Evolutionary conservation across 805 yeast genomes (phyloP).

Genomic region (Myxozyma sirexii): DNA sequence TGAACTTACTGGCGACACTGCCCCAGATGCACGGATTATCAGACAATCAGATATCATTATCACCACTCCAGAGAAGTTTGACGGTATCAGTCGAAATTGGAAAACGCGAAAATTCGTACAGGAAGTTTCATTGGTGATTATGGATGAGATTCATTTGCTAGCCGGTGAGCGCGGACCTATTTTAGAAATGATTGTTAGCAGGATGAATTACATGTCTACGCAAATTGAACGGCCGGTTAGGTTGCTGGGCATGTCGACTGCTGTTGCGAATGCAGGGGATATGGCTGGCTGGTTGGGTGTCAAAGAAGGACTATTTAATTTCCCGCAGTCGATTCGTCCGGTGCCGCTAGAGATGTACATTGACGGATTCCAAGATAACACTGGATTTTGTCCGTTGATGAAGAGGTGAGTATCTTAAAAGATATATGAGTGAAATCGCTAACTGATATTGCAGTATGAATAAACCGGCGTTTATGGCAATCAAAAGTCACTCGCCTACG

Average conservation of each 20-base stretch:
- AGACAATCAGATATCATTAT: slow-evolving; percentile 72
- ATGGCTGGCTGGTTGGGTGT: slow-evolving; percentile 86
- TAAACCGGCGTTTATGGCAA: slow-evolving; percentile 89
- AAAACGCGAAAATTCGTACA: slow-evolving; percentile 76
- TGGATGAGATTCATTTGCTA: slow-evolving; percentile 83
- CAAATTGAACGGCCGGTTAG: slow-evolving; percentile 64
- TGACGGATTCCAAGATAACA: slow-evolving; percentile 81
- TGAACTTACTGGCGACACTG: slow-evolving; percentile 81
- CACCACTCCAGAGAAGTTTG: slow-evolving; percentile 85
- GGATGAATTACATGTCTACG: slow-evolving; percentile 72
- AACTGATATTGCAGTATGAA: slow-evolving; percentile 57
- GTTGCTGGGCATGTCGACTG: slow-evolving; percentile 78
- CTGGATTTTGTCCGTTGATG: slow-evolving; percentile 83
- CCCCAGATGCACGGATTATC: slow-evolving; percentile 69
- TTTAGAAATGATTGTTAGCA: slow-evolving; percentile 84
- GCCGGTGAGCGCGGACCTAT: slow-evolving; percentile 89
- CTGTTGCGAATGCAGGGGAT: slow-evolving; percentile 82
- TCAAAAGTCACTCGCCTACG: slow-evolving; percentile 83
- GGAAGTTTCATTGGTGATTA: slow-evolving; percentile 70
- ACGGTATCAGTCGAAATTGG: slow-evolving; percentile 87
- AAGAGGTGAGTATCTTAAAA: slow-evolving; percentile 42
- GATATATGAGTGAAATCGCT: background rate
- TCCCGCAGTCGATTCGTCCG: slow-evolving; percentile 80
- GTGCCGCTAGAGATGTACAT: slow-evolving; percentile 86
- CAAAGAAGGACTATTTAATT: slow-evolving; percentile 69